Evolutionary conservation across 495 filamentous ascomycete genomes (phyloP).

Genomic region (Schizothecium vesticola): DNA sequence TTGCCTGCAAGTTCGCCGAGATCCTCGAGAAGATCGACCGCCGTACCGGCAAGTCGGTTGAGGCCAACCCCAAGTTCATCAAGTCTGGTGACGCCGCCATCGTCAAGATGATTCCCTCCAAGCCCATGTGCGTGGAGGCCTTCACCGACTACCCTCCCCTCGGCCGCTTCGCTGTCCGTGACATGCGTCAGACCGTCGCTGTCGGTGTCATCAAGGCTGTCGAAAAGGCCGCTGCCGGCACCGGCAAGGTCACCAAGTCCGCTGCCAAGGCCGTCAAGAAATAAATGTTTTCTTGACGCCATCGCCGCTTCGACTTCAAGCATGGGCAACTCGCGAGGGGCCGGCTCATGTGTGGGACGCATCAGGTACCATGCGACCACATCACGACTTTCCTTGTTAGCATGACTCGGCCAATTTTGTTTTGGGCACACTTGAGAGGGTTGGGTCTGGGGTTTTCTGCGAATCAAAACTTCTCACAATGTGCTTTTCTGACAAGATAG

Average conservation of each 20-base stretch:
- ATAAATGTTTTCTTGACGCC: slow-evolving; percentile 31
- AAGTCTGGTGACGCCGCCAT: slow-evolving; percentile 99
- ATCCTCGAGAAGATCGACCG: slow-evolving; percentile 99
- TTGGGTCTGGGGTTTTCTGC: slow-evolving; percentile 39
- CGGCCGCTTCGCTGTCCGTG: slow-evolving; percentile 97
- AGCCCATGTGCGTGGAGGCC: slow-evolving; percentile 99
- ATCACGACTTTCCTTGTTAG: slow-evolving; percentile 35
- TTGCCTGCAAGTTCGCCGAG: slow-evolving; percentile 99
- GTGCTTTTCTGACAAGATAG: slow-evolving; percentile 50
- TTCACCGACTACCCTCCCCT: slow-evolving; percentile 99
- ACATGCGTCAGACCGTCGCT: slow-evolving; percentile 87
- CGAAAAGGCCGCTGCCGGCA: slow-evolving; percentile 39
- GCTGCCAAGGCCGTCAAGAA: slow-evolving; percentile 68
- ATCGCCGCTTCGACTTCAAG: slow-evolving; percentile 13
- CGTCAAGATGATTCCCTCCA: slow-evolving; percentile 99
- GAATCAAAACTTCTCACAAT: slow-evolving; percentile 43
- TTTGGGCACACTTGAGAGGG: slow-evolving; percentile 40
- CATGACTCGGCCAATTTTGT: slow-evolving; percentile 41
- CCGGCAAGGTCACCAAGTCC: slow-evolving; percentile 59
- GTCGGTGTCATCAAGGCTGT: slow-evolving; percentile 87
- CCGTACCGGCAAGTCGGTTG: slow-evolving; percentile 97
- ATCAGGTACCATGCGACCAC: slow-evolving; percentile 13
- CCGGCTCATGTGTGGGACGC: slow-evolving; percentile 14
- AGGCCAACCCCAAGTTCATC: slow-evolving; percentile 92
- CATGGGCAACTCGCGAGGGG: slow-evolving; percentile 13